Evolutionary conservation across 768 basidiomycete genomes (phyloP).

Genomic region (Zangia roseola): DNA sequence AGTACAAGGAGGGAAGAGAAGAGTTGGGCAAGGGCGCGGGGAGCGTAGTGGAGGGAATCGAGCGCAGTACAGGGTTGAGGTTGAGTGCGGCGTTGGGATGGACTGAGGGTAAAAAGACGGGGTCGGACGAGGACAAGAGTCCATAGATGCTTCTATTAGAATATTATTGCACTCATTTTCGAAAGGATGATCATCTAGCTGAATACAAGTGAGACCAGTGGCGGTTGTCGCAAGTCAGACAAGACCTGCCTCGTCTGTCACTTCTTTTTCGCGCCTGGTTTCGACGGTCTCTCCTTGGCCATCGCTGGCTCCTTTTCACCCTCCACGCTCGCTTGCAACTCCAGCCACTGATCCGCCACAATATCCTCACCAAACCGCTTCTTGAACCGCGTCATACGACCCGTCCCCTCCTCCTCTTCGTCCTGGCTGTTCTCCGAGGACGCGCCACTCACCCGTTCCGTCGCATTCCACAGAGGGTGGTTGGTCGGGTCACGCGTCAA

Average conservation of each 20-base stretch:
- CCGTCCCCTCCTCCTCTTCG: constrained; percentile 70
- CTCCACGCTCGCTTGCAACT: constrained; percentile 25
- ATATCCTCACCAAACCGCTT: constrained; percentile 62
- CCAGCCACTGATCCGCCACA: constrained; percentile 32
- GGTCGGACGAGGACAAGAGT: constrained; percentile 13
- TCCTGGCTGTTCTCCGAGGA: constrained; percentile 46
- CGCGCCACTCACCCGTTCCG: constrained; percentile 48
- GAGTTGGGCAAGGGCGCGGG: constrained; percentile 45
- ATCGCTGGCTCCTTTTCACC: constrained; percentile 28
- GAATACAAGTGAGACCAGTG: too few species aligned
- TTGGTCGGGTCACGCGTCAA: constrained; percentile 88
- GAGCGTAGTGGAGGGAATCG: constrained; percentile 50
- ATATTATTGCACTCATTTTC: too few species aligned
- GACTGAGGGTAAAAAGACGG: constrained; percentile 24
- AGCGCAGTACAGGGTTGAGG: constrained; percentile 73
- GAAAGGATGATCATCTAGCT: too few species aligned
- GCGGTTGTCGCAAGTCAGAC: too few species aligned
- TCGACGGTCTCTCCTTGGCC: constrained; percentile 20
- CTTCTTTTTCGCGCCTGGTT: constrained; percentile 18
- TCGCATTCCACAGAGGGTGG: constrained; percentile 83
- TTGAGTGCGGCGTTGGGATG: constrained; percentile 57
- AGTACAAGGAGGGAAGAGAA: constrained; percentile 45
- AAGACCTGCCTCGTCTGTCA: not conserved
- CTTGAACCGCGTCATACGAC: constrained; percentile 79
- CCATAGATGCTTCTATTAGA: constrained; percentile 11